Evolutionary conservation across 306 rosid genomes (phyloP).

Genomic region (Cucurbita pepo): DNA sequence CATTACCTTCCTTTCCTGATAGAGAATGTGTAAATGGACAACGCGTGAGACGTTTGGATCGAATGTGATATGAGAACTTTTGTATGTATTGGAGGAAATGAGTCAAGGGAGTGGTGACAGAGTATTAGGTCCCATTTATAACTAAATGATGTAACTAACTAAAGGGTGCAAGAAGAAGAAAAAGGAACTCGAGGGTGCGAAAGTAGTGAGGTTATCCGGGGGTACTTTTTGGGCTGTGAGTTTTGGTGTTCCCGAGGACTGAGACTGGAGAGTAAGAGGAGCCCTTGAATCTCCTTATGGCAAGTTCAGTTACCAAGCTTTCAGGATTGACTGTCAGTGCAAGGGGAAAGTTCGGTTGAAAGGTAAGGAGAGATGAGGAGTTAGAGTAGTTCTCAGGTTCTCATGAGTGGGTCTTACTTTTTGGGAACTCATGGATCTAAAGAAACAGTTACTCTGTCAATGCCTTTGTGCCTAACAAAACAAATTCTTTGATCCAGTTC

Average conservation of each 20-base stretch:
- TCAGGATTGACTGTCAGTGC: not conserved
- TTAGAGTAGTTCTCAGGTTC: not conserved
- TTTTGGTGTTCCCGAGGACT: no score
- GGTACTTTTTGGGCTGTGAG: no score
- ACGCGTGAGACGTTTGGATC: not conserved
- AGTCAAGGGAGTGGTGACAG: not conserved
- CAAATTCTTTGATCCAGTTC: not conserved
- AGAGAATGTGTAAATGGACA: not conserved
- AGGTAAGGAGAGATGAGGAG: not conserved
- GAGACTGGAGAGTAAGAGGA: no score
- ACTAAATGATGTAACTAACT: no score
- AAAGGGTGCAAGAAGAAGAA: no score
- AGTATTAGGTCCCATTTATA: not conserved
- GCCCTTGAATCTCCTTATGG: not conserved
- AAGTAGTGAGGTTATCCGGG: no score
- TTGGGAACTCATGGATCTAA: not conserved
- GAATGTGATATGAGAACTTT: not conserved
- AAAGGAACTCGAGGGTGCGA: no score
- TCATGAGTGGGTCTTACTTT: not conserved
- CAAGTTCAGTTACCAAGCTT: not conserved
- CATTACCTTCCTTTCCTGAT: not conserved
- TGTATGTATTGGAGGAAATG: not conserved
- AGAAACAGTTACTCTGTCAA: not conserved
- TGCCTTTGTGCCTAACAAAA: not conserved
- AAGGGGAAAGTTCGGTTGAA: not conserved